phyloP scores from a whole-genome alignment of 495 filamentous ascomycete species.

The Aspergillus sclerotiicarbonarius region DNA sequence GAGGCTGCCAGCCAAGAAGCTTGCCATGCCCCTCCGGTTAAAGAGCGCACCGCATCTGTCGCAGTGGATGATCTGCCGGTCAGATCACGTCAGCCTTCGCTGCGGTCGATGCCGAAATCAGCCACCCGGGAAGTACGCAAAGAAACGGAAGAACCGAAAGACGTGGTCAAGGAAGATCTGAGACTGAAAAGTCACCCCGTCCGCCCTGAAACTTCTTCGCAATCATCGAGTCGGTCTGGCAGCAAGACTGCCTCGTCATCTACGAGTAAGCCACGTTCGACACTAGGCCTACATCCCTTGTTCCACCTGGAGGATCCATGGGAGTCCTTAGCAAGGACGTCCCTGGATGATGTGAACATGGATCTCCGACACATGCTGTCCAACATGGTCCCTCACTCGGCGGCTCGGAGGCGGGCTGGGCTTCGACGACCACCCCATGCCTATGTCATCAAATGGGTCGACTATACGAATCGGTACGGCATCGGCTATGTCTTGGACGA shows the following conservation, averaged over 20 bases:
- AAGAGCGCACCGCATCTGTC: slow-evolving; percentile 27
- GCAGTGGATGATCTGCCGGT: slow-evolving; percentile 21
- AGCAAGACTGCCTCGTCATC: slow-evolving; percentile 32
- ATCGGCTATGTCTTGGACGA: slow-evolving; percentile 83
- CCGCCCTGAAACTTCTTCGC: slow-evolving; percentile 17
- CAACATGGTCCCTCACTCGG: slow-evolving; percentile 37
- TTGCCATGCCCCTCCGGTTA: slow-evolving; percentile 12
- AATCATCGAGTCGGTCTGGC: slow-evolving; percentile 26
- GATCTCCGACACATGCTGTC: slow-evolving; percentile 43
- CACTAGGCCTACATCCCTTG: slow-evolving; percentile 39
- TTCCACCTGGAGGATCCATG: slow-evolving; percentile 39
- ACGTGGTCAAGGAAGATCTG: slow-evolving; percentile 2
- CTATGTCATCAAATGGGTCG: slow-evolving; percentile 87
- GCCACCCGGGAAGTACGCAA: slow-evolving; percentile 3
- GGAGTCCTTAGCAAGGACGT: slow-evolving; percentile 38
- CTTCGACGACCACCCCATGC: slow-evolving; percentile 38
- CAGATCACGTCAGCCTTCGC: slow-evolving; percentile 10
- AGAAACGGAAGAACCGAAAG: slow-evolving; percentile 7
- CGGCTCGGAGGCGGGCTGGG: slow-evolving; percentile 32
- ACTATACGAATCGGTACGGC: slow-evolving; percentile 88
- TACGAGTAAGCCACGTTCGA: slow-evolving; percentile 35
- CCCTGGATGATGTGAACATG: slow-evolving; percentile 39
- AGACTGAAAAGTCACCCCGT: slow-evolving; percentile 8
- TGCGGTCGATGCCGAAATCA: slow-evolving; percentile 9
- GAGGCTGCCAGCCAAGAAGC: slow-evolving; percentile 33